A percentile compares a stretch with the other conserved stretches of the same genome.
Conservation (phyloP, 352 stramenopile genomes). For the Stramenopiles sp. region DNA sequence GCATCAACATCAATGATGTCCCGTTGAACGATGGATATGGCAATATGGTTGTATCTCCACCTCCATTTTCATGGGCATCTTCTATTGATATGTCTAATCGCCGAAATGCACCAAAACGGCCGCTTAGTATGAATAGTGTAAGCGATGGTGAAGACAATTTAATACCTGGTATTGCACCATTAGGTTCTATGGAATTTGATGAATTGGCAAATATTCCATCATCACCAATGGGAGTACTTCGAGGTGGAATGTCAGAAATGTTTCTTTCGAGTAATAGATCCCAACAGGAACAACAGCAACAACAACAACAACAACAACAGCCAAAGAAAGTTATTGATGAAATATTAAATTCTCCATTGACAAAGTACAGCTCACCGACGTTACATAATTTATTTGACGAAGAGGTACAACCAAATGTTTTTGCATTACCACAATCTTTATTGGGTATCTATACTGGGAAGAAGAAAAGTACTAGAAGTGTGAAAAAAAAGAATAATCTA, state of each 20-base stretch:
- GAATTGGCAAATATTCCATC: background rate
- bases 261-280: background rate
- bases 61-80: background rate
- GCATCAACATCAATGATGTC: background rate
- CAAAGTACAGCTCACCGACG: background rate
- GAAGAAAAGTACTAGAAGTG: background rate
- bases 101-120: background rate
- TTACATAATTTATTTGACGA: background rate
- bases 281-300: no score
- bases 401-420: background rate
- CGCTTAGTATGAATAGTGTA: background rate
- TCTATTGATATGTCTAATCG: background rate
- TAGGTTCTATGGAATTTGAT: background rate
- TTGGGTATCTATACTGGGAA: background rate
- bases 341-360: background rate
- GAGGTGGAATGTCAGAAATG: background rate
- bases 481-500: no score
- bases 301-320: no score
- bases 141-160: background rate
- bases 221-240: background rate
- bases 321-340: background rate
- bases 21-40: no score
- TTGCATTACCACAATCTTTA: background rate
- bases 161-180: background rate
- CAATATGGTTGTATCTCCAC: background rate